A percentile compares a stretch with the other conserved stretches of the same genome.
Conservation (phyloP, 1,284 basidiomycete genomes). For the Paramarasmius palmivorus region DNA sequence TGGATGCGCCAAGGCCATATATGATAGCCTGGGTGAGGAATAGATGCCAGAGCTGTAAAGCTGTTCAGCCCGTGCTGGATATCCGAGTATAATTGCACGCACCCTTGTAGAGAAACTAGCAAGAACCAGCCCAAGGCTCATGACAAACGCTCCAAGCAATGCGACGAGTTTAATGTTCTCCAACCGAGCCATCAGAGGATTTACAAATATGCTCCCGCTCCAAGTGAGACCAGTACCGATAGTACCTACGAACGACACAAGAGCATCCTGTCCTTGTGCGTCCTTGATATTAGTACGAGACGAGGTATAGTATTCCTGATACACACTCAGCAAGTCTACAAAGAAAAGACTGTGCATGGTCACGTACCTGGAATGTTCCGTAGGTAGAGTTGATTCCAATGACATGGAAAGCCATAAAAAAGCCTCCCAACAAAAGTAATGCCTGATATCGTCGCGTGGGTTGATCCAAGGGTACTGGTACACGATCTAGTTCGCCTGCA, state of each 20-base stretch:
- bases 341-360: neutral
- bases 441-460: conserved; percentile 34
- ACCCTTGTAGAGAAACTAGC: conserved; percentile 41
- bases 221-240: conserved; percentile 46
- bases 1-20: conserved; percentile 43
- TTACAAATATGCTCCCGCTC: conserved; percentile 48
- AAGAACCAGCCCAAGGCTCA: conserved; percentile 42
- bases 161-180: conserved; percentile 37
- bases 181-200: conserved; percentile 36
- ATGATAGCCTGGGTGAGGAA: conserved; percentile 43
- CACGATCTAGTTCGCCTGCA: too few relatives aligned
- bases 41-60: conserved; percentile 42
- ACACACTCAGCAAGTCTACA: conserved; percentile 19
- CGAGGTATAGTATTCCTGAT: conserved; percentile 45
- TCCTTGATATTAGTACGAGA: conserved; percentile 33
- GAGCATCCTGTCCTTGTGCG: conserved; percentile 38
- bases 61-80: neutral
- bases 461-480: too few relatives aligned
- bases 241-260: conserved; percentile 44
- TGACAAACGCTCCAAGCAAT: conserved; percentile 36
- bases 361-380: conserved; percentile 36
- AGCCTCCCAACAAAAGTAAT: conserved; percentile 38
- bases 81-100: conserved; percentile 6
- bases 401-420: conserved; percentile 45
- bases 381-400: conserved; percentile 43